Evolutionary conservation across 2,329 filamentous ascomycete genomes (phyloP).

Genomic region (Aspergillus hortae): DNA sequence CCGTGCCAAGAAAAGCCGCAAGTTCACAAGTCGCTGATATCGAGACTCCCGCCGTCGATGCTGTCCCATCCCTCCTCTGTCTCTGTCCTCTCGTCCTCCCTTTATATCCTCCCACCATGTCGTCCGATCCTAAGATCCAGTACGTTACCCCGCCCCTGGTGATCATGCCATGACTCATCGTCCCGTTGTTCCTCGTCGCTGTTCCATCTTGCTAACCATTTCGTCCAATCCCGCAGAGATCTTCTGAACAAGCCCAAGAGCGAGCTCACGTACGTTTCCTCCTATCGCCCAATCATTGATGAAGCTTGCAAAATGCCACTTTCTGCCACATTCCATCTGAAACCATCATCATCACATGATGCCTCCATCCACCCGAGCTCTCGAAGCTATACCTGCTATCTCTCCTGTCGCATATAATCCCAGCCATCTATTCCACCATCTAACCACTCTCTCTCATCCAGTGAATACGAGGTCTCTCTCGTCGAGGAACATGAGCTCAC

Average conservation of each 20-base stretch:
- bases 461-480: slow-evolving; percentile 86
- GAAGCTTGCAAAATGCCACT: neutral
- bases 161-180: slow-evolving; percentile 15
- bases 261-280: slow-evolving; percentile 76
- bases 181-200: slow-evolving; percentile 6
- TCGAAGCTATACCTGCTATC: neutral
- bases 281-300: neutral
- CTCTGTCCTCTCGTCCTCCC: neutral
- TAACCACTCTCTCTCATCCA: slow-evolving; percentile 37
- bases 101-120: slow-evolving; percentile 47
- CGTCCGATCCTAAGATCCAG: slow-evolving; percentile 67
- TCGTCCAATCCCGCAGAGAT: slow-evolving; percentile 59
- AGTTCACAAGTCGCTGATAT: neutral
- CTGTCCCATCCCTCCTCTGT: neutral
- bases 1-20: slow-evolving; percentile 10
- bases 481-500: slow-evolving; percentile 77
- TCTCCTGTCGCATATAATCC: slow-evolving; percentile 12
- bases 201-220: slow-evolving; percentile 8
- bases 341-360: slow-evolving; percentile 6
- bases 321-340: slow-evolving; percentile 7
- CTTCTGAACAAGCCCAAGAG: slow-evolving; percentile 82
- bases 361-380: neutral
- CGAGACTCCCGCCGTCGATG: neutral
- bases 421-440: slow-evolving; percentile 18
- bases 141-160: slow-evolving; percentile 40